phyloP scores from a whole-genome alignment of 345 rosid genomes.

The Ailanthus altissimus region DNA sequence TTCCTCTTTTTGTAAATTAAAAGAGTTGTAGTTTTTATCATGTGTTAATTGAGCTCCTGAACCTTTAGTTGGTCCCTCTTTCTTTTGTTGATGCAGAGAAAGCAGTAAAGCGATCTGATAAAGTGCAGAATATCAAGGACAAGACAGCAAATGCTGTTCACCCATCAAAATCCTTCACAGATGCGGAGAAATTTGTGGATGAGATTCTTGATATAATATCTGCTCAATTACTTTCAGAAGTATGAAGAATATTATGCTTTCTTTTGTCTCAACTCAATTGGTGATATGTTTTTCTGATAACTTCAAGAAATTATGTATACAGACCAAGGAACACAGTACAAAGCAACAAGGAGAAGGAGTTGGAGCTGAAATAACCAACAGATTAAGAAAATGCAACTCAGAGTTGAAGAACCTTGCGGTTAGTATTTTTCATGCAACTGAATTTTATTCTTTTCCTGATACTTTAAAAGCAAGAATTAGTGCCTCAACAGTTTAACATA shows the following conservation, averaged over 20 bases:
- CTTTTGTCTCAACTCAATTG: slow-evolving; percentile 5
- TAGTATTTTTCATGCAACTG: slow-evolving; percentile 28
- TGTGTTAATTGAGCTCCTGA: slow-evolving; percentile 1
- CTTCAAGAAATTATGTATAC: slow-evolving; percentile 18
- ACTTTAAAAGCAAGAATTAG: neutral
- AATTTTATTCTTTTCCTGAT: neutral
- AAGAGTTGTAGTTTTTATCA: neutral
- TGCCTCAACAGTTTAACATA: slow-evolving; percentile 6
- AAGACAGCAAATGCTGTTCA: slow-evolving; percentile 26
- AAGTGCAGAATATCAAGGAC: slow-evolving; percentile 38
- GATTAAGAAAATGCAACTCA: slow-evolving; percentile 49
- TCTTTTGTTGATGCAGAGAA: slow-evolving; percentile 49
- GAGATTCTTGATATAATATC: slow-evolving; percentile 66
- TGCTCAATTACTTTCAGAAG: slow-evolving; percentile 58
- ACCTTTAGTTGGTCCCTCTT: neutral
- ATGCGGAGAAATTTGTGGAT: slow-evolving; percentile 62
- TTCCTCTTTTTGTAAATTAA: neutral
- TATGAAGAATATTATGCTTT: slow-evolving; percentile 22
- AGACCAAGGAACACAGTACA: slow-evolving; percentile 50
- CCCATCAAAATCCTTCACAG: slow-evolving; percentile 36
- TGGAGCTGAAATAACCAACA: slow-evolving; percentile 50
- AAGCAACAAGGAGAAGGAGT: slow-evolving; percentile 49
- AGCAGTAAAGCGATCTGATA: slow-evolving; percentile 40
- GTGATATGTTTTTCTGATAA: neutral
- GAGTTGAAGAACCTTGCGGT: slow-evolving; percentile 69